Conservation (phyloP, 164 flowering plant genomes). For the Kingdonia uniflora region DNA sequence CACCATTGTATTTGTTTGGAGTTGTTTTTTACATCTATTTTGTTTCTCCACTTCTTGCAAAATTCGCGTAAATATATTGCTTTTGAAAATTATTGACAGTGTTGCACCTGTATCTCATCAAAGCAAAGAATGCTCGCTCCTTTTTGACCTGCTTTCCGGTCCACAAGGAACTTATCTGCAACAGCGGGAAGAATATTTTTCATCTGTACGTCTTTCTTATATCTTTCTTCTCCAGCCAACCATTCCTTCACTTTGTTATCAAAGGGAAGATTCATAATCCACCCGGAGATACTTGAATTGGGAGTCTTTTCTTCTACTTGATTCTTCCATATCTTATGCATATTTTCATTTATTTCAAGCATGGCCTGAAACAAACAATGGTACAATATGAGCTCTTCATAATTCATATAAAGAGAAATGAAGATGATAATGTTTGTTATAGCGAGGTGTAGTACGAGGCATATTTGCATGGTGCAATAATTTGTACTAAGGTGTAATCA, state of each 20-base stretch:
- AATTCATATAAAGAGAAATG: too few species aligned
- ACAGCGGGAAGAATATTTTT: conserved; percentile 94
- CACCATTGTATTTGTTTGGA: too few species aligned
- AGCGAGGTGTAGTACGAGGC: too few species aligned
- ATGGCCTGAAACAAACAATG: conserved; percentile 51
- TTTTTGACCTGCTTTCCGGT: conserved; percentile 35
- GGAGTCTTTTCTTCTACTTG: conserved; percentile 55
- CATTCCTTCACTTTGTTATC: conserved; percentile 87
- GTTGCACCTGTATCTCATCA: conserved; percentile 91
- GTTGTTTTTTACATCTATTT: too few species aligned
- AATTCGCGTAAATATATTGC: too few species aligned
- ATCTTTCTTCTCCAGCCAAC: conserved; percentile 83
- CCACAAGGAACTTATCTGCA: conserved; percentile 84
- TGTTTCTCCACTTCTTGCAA: too few species aligned
- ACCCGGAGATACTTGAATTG: conserved; percentile 55
- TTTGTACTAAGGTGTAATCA: too few species aligned
- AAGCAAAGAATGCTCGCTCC: conserved; percentile 95
- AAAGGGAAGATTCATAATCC: conserved; percentile 85
- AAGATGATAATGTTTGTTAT: too few species aligned
- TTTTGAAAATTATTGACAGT: neutral
- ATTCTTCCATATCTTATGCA: conserved; percentile 86
- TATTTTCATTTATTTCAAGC: conserved; percentile 80
- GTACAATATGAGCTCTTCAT: neutral
- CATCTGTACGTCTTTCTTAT: conserved; percentile 65
- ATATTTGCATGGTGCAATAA: too few species aligned